Conservation (phyloP, 2,329 filamentous ascomycete genomes). For the Elsinoe arachidis region DNA sequence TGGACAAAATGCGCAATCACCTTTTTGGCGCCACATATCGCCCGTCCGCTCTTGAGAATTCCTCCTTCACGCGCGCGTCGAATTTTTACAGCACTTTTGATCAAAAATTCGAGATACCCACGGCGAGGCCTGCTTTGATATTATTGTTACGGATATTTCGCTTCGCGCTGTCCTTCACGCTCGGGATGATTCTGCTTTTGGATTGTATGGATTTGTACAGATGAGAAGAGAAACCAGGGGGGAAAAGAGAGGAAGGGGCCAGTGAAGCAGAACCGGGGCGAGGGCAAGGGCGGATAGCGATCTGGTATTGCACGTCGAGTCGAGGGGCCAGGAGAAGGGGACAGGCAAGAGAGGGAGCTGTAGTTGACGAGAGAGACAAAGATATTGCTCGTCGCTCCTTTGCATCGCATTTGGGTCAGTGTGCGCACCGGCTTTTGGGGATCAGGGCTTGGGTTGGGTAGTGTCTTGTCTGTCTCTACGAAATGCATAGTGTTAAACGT, state of each 20-base stretch:
- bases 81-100: background rate
- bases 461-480: conserved; percentile 3
- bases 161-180: background rate
- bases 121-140: conserved; percentile 8
- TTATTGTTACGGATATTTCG: background rate
- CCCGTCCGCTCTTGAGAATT: background rate
- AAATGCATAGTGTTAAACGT: background rate
- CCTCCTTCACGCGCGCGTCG: background rate
- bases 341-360: background rate
- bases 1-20: no score
- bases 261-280: background rate
- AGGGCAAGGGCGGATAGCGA: background rate
- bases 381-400: background rate
- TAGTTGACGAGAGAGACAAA: background rate
- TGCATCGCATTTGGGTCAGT: background rate
- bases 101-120: conserved; percentile 12
- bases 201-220: background rate
- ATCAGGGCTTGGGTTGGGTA: background rate
- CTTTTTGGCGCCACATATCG: background rate
- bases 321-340: background rate
- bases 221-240: background rate
- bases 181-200: background rate
- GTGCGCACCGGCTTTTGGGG: background rate
- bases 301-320: background rate
- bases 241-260: background rate